Base-by-base conservation (phyloP, 2,329 filamentous ascomycete genomes). In the Aschersonia sp. region DNA sequence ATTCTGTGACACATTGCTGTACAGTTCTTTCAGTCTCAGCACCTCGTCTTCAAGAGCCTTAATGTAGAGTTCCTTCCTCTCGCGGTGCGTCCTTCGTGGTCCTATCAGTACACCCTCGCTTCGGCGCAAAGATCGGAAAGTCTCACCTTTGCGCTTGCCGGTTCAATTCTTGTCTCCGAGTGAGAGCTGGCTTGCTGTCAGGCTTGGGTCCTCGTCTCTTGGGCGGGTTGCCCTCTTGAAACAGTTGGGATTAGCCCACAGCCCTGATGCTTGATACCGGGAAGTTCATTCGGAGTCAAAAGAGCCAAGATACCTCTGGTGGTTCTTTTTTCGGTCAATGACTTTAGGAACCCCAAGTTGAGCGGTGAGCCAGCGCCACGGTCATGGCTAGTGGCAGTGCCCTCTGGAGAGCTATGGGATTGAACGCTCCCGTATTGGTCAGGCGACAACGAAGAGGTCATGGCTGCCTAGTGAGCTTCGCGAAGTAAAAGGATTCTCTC, bases 31-130 rank as follows among this genome's bases (percentile, higher is more conserved):
- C 42, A 97, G 72, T 45, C 87, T 82, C 22, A 94, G 73, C 5
- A 97, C 84, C 66, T 97, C 88, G 59, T 90, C 83, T 65, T 98
- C 92, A 12, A 97, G 77, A 9, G 85, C 81, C 64, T 94, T 94
- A 70, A 95, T 94, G 63, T 97, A 97, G 57, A 88, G 76, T 66
- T 97, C 92, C 64, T 97, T 97, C 55, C 92, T 81, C 67, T 97
- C 92, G 48, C 92, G 87, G 65, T 98, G 92, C 14, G 92, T 97
- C 60, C 92, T 95, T 37, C 35, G 35, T 37, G 35, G 35, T 12
- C 35, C 12, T 37, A 12, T 37, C 35, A 37, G 12, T 37, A 37
- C 35, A 37, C 3, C 35, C 8, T 37, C 22, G 22, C 22, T 22
- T 22, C 22, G 35, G 35, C 35, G 12, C 14, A 41, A n/a, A 14